phyloP scores from a whole-genome alignment of 164 flowering plant genomes.

The Euptelea pleiosperma region DNA sequence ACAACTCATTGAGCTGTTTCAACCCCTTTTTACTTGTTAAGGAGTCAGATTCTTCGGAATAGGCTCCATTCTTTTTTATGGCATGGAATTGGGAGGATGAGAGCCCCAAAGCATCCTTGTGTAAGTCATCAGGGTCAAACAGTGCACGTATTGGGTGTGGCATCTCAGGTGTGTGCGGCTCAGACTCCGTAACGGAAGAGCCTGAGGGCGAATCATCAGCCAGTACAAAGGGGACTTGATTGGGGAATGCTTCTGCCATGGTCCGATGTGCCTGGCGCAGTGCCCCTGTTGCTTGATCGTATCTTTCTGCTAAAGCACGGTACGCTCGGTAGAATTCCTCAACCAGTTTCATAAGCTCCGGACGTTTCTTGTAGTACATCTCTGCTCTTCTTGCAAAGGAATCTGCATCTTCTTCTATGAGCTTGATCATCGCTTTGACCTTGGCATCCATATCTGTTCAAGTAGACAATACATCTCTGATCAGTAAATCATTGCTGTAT shows the following conservation, averaged over 20 bases:
- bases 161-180: conserved; percentile 55
- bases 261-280: conserved; percentile 82
- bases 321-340: conserved; percentile 92
- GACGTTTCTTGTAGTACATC: conserved; percentile 94
- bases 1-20: conserved; percentile 57
- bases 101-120: conserved; percentile 37
- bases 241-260: conserved; percentile 77
- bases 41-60: conserved; percentile 37
- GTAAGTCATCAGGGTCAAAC: conserved; percentile 47
- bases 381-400: conserved; percentile 95
- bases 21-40: conserved; percentile 40
- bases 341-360: conserved; percentile 89
- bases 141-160: conserved; percentile 32
- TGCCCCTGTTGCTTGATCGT: conserved; percentile 80
- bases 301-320: conserved; percentile 93
- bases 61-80: conserved; percentile 45
- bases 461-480: conserved; percentile 4
- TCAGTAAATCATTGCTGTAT: neutral
- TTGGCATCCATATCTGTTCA: conserved; percentile 79
- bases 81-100: conserved; percentile 32
- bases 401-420: conserved; percentile 95
- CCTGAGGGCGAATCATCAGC: conserved; percentile 51
- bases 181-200: conserved; percentile 38
- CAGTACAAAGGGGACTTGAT: conserved; percentile 51
- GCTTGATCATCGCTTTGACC: conserved; percentile 92